Evolutionary conservation across 208 protist species (phyloP).

Genomic region (Trypanosoma cruzi): DNA sequence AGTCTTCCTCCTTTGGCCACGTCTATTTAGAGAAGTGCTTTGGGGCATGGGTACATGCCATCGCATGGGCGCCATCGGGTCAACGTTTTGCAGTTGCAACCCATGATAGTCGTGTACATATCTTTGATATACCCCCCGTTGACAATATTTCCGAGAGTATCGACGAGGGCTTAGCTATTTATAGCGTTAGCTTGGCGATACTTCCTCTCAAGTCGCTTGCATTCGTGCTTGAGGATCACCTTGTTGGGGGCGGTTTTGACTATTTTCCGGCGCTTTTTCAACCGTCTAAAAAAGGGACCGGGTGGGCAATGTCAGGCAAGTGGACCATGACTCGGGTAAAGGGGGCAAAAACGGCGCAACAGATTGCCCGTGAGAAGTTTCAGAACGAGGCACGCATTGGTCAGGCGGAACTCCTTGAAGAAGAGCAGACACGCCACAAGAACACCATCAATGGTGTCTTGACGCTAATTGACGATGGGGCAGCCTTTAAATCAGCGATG

Average conservation of each 20-base stretch:
- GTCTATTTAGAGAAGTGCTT: constrained; percentile 28
- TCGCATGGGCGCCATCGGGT: constrained; percentile 37
- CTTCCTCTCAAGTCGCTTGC: constrained; percentile 26
- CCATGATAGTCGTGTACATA: constrained; percentile 35
- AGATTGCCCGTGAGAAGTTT: constrained; percentile 33
- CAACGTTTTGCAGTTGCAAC: constrained; percentile 33
- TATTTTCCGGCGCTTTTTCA: constrained; percentile 31
- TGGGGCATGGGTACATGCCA: constrained; percentile 34
- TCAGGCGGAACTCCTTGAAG: constrained; percentile 10
- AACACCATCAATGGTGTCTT: constrained; percentile 32
- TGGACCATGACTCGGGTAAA: constrained; percentile 17
- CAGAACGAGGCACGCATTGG: constrained; percentile 30
- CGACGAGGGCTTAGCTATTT: not conserved
- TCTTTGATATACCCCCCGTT: constrained; percentile 13
- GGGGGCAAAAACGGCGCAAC: constrained; percentile 21
- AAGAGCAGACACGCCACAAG: constrained; percentile 29
- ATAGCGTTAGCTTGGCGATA: constrained; percentile 27
- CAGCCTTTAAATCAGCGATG: not conserved
- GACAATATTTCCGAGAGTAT: not conserved
- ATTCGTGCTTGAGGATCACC: constrained; percentile 29
- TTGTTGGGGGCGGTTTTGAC: constrained; percentile 42
- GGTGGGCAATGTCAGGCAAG: constrained; percentile 25
- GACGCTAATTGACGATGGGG: not conserved
- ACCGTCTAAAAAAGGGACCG: not conserved
- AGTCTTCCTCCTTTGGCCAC: constrained; percentile 25